Evolutionary conservation across 306 rosid genomes (phyloP).

Genomic region (Ormosia emarginata): DNA sequence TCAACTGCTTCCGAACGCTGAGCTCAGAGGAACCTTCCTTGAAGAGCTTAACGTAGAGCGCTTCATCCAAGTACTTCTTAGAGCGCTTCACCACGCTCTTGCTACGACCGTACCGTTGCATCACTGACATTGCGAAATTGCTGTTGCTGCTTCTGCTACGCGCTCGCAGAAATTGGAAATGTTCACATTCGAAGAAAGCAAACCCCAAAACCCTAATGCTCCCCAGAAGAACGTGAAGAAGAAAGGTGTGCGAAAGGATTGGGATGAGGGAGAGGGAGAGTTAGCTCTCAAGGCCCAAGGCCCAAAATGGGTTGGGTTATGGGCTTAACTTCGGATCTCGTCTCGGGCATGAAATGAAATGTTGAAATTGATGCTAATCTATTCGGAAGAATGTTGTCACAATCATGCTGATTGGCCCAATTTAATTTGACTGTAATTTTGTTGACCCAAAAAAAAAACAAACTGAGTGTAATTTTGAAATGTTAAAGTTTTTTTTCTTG

Average conservation of each 20-base stretch:
- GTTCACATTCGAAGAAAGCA: not conserved
- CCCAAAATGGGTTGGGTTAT: not conserved
- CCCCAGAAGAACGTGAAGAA: not conserved
- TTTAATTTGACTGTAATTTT: too few relatives aligned
- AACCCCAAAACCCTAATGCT: slow-evolving; percentile 38
- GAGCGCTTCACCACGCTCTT: slow-evolving; percentile 69
- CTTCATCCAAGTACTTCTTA: slow-evolving; percentile 72
- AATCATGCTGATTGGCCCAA: too few relatives aligned
- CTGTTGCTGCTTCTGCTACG: not conserved
- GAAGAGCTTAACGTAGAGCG: slow-evolving; percentile 68
- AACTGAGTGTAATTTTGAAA: too few relatives aligned
- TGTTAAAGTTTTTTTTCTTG: too few relatives aligned
- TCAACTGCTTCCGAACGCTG: slow-evolving; percentile 63
- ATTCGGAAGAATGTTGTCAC: too few relatives aligned
- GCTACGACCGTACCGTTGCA: slow-evolving; percentile 47
- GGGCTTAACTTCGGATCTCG: not conserved
- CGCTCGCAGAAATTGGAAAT: not conserved
- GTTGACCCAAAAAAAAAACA: too few relatives aligned
- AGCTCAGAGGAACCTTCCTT: slow-evolving; percentile 65
- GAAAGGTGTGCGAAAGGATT: not conserved
- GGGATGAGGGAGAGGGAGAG: not conserved
- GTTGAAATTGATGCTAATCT: too few relatives aligned
- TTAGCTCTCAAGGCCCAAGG: not conserved
- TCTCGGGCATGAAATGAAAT: too few relatives aligned
- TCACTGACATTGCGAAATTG: slow-evolving; percentile 51